Base-by-base conservation (phyloP, 306 rosid species). In the Sphenostylis stenocarpa region DNA sequence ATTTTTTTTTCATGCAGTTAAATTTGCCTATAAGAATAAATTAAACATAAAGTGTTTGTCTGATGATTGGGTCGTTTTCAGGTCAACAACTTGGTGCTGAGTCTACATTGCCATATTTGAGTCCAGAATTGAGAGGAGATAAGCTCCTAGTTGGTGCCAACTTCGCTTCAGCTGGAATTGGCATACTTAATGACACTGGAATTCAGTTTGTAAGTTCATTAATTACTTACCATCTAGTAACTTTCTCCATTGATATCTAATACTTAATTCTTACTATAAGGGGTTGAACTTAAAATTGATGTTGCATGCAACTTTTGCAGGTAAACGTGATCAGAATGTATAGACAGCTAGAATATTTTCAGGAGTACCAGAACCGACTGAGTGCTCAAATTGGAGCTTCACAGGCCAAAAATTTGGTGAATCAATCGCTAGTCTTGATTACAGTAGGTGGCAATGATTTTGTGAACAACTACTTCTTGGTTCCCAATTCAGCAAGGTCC, bases 161-260 rank as follows among this genome's bases (percentile, higher is more conserved):
- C 77, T 93, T 93, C 67, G 94, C 97, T 69, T 93, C 96, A 38
- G 97, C 97, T 0, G 97, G 97, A 77, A 89, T 93, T 53, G 97
- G 97, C 63, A 89, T 93, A 33, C 91, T 93, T n/a, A 93, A 93
- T n/a, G 97, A 93, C 87, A 93, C 97, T 0, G 97, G 97, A 75
- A 1, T 90, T 75, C 96, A 92, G 49, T 92, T 92, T 71, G 97
- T 92, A 72, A 77, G 82, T 70, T 36, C 0, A 45, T 26, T 26
- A 26, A 26, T 26, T 26, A 26, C 28, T 26, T 26, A 26, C 2
- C 2, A 26, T 1, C 28, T 2, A 26, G 28, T 26, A 26, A 26
- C 28, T 26, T 26, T 26, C 28, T 26, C 28, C 1, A 26, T 26
- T 26, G 28, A 26, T 29, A 29, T 29, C 33, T 1, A 29, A 3